A percentile compares a stretch with the other conserved stretches of the same genome.
These are phyloP conservation scores for Streptanthus diversifolius DNA, from an alignment of 345 rosid genomes.

Conservation along the genomic window DNA sequence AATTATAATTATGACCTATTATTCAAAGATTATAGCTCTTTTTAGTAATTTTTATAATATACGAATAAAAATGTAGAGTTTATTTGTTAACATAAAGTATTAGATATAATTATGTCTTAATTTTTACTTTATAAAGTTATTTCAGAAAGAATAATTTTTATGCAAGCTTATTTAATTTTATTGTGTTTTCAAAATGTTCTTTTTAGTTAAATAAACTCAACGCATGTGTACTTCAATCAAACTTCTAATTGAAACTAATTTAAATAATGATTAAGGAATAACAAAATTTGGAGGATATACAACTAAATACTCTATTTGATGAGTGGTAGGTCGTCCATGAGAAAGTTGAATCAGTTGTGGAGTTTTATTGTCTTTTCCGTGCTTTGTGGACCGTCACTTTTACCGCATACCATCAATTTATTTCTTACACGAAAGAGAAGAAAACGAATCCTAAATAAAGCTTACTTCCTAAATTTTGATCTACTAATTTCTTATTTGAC, in stretches of 20 bases:
- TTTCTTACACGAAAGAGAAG: background rate
- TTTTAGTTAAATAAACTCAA: too few relatives aligned
- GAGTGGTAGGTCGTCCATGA: conserved; percentile 7
- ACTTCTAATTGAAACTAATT: background rate
- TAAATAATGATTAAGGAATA: background rate
- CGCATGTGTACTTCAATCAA: too few relatives aligned
- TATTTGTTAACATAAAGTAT: too few relatives aligned
- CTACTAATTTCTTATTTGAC: conserved; percentile 18
- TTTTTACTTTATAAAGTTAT: too few relatives aligned
- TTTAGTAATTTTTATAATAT: too few relatives aligned
- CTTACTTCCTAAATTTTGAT: conserved; percentile 11
- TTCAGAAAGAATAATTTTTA: too few relatives aligned
- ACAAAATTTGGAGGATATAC: background rate
- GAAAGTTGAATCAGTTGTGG: conserved; percentile 21
- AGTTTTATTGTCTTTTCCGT: conserved; percentile 18
- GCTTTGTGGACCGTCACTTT: conserved; percentile 2
- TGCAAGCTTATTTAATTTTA: too few relatives aligned
- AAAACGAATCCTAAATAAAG: conserved; percentile 10
- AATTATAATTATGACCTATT: too few relatives aligned
- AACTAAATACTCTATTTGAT: conserved; percentile 7
- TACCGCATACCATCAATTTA: conserved; percentile 23
- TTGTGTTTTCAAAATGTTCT: too few relatives aligned
- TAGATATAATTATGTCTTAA: too few relatives aligned
- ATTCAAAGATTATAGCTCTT: too few relatives aligned
- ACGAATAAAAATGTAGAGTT: too few relatives aligned